These are phyloP conservation scores for Hypholoma fasciculare DNA, from an alignment of 768 basidiomycete species.

Conservation along the genomic window DNA sequence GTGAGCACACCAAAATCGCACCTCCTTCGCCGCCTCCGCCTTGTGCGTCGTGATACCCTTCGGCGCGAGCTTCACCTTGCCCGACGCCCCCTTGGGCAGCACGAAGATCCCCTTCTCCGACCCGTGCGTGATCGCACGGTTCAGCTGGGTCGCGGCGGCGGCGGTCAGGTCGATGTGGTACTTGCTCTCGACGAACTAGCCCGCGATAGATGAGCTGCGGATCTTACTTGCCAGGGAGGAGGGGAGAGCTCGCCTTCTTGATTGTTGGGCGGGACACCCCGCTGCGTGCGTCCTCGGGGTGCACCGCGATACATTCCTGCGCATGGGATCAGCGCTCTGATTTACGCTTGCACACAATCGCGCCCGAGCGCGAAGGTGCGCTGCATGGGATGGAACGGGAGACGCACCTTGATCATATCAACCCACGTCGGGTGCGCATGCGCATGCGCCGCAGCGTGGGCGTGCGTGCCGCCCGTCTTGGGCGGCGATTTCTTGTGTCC, in stretches of 20 bases:
- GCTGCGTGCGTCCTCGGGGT: conserved; percentile 67
- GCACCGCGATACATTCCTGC: conserved; percentile 72
- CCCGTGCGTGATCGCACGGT: conserved; percentile 69
- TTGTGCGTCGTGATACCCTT: conserved; percentile 62
- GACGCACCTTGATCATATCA: conserved; percentile 78
- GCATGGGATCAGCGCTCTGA: conserved; percentile 19
- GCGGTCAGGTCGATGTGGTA: conserved; percentile 80
- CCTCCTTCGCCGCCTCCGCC: conserved; percentile 57
- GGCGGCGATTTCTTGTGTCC: conserved; percentile 36
- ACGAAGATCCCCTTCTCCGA: conserved; percentile 48
- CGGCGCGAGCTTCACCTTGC: conserved; percentile 62
- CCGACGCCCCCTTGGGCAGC: conserved; percentile 48
- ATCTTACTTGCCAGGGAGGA: conserved; percentile 4
- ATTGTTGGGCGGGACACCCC: conserved; percentile 83
- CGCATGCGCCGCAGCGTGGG: conserved; percentile 31
- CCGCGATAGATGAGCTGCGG: no score
- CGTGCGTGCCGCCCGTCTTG: conserved; percentile 23
- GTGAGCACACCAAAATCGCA: conserved; percentile 11
- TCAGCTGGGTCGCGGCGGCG: conserved; percentile 70
- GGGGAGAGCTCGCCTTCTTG: conserved; percentile 61
- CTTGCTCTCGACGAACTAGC: conserved; percentile 81
- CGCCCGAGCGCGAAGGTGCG: no score
- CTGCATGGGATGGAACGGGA: not conserved
- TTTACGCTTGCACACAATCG: no score
- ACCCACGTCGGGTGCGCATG: conserved; percentile 66